Conservation (phyloP, 2,329 filamentous ascomycete species). For the Scleromitrula shiraiana region DNA sequence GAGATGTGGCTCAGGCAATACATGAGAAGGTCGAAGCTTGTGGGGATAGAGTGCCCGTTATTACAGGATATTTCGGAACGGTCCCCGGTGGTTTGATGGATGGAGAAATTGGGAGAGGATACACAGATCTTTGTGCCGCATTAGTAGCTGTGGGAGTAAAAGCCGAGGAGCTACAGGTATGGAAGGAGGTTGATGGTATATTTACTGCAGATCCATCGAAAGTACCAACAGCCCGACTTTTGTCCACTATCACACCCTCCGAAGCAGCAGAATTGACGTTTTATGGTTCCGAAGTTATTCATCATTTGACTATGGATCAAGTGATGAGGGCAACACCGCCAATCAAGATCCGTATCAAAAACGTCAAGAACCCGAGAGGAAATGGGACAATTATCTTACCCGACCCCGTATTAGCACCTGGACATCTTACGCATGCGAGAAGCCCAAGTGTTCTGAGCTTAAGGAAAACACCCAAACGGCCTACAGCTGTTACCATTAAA, state of each 20-base stretch:
- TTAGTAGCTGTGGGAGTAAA: slow-evolving; percentile 82
- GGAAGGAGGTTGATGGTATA: slow-evolving; percentile 98
- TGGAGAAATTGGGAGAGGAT: slow-evolving; percentile 83
- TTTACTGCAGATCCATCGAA: slow-evolving; percentile 78
- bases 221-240: slow-evolving; percentile 85
- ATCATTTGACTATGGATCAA: slow-evolving; percentile 98
- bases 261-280: slow-evolving; percentile 95
- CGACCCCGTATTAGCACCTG: slow-evolving; percentile 48
- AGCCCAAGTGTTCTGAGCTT: slow-evolving; percentile 37
- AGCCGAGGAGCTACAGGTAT: slow-evolving; percentile 87
- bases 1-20: slow-evolving; percentile 52
- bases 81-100: slow-evolving; percentile 87
- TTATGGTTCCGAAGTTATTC: slow-evolving; percentile 92
- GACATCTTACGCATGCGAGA: slow-evolving; percentile 44
- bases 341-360: slow-evolving; percentile 85
- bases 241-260: slow-evolving; percentile 81
- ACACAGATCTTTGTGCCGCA: slow-evolving; percentile 93
- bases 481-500: slow-evolving; percentile 93
- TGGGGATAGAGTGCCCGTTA: slow-evolving; percentile 61
- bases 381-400: slow-evolving; percentile 78
- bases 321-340: slow-evolving; percentile 70
- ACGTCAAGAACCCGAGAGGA: slow-evolving; percentile 78
- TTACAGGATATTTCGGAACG: slow-evolving; percentile 92
- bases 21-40: slow-evolving; percentile 58
- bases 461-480: slow-evolving; percentile 59